A percentile compares a stretch with the other conserved stretches of the same genome.
Evolutionary conservation across 768 basidiomycete genomes (phyloP).

Genomic region (Podaxis sp.): DNA sequence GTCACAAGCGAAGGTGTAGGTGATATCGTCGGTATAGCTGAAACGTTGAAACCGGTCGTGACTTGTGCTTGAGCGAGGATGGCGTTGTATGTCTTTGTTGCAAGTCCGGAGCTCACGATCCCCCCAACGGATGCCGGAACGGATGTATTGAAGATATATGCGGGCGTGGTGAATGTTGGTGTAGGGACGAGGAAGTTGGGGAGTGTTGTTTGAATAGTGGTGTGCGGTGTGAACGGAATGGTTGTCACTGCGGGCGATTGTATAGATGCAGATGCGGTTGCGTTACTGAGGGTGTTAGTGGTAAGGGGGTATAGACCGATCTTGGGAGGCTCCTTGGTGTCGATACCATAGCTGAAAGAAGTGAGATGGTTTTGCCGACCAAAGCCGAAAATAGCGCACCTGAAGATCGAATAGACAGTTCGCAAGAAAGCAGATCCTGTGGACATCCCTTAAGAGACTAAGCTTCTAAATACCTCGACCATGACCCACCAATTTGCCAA

Average conservation of each 20-base stretch:
- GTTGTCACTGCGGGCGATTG: neutral
- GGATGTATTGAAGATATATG: conserved; percentile 69
- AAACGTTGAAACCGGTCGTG: conserved; percentile 34
- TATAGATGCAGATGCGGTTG: conserved; percentile 15
- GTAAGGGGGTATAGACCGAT: conserved; percentile 69
- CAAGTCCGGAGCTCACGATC: conserved; percentile 57
- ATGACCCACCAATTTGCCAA: conserved; percentile 69
- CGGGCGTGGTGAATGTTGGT: conserved; percentile 56
- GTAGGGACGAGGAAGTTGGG: conserved; percentile 70
- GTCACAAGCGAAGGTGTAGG: conserved; percentile 50
- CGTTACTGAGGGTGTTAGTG: conserved; percentile 27
- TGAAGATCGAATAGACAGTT: conserved; percentile 77
- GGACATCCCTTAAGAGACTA: neutral
- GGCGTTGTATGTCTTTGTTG: conserved; percentile 66
- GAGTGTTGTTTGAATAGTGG: conserved; percentile 61
- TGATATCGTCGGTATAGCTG: conserved; percentile 54
- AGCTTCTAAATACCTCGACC: neutral
- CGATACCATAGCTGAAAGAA: conserved; percentile 64
- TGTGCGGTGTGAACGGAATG: conserved; percentile 28
- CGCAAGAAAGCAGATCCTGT: conserved; percentile 63
- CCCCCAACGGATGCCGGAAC: conserved; percentile 49
- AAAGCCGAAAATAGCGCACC: conserved; percentile 34
- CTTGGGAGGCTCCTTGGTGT: conserved; percentile 67
- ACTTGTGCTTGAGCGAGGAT: conserved; percentile 34
- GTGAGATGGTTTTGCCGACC: conserved; percentile 1